Percentiles rank a stretch among this genome's conserved stretches.
phyloP scores from a whole-genome alignment of 2,329 filamentous ascomycete species.

The Talaromyces sp. region DNA sequence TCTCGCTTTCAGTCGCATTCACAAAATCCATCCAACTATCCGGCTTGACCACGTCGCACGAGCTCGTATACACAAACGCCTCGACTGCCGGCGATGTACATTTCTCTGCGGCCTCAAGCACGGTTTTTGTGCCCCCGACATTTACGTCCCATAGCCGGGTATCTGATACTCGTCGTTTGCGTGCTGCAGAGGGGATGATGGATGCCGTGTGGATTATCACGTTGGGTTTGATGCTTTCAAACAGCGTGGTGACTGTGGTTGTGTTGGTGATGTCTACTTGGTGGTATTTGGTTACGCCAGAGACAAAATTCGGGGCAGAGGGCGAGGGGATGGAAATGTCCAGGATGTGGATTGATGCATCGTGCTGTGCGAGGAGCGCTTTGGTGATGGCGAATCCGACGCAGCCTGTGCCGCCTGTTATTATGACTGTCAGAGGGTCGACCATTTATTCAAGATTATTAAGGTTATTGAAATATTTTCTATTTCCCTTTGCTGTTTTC shows the following conservation, averaged over 20 bases:
- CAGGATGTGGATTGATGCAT: slow-evolving; percentile 4
- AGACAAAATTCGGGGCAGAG: not conserved
- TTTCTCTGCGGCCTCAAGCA: not conserved
- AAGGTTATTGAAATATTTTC: no score
- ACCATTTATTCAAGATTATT: not conserved
- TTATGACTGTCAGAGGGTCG: not conserved
- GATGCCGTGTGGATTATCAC: slow-evolving; percentile 6
- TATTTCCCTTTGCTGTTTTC: no score
- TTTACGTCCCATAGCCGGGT: slow-evolving; percentile 5
- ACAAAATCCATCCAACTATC: slow-evolving; percentile 10
- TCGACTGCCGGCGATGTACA: not conserved
- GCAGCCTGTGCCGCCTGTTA: slow-evolving; percentile 10
- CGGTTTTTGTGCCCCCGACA: slow-evolving; percentile 1
- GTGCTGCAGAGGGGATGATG: slow-evolving; percentile 6
- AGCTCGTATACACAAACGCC: slow-evolving; percentile 8
- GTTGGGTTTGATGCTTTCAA: not conserved
- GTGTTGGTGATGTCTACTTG: slow-evolving; percentile 5
- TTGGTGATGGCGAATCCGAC: slow-evolving; percentile 7
- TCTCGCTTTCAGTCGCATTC: not conserved
- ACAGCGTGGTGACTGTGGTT: not conserved
- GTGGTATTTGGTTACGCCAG: not conserved
- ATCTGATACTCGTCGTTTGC: not conserved
- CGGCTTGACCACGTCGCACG: slow-evolving; percentile 9
- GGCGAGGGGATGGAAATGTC: slow-evolving; percentile 1
- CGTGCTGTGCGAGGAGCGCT: not conserved